Conservation (phyloP, 1,139 yeast genomes). For the Debaryomyces subglobosus region DNA sequence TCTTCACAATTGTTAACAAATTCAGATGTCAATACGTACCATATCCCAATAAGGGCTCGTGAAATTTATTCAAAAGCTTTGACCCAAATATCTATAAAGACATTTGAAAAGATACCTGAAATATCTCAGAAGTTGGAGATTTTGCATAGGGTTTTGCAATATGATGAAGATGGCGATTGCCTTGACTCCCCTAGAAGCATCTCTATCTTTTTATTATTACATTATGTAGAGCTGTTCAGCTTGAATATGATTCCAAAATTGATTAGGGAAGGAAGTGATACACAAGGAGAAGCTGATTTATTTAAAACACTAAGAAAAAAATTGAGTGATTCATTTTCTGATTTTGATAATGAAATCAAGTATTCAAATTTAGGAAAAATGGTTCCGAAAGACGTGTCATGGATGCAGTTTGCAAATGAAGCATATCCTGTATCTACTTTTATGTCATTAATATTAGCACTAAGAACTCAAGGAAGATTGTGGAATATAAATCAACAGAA, state of each 20-base stretch:
- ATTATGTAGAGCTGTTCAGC: conserved; percentile 30
- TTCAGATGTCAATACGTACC: conserved; percentile 40
- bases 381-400: conserved; percentile 12
- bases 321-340: conserved; percentile 1
- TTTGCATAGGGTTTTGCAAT: conserved; percentile 58
- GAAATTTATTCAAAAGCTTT: conserved; percentile 32
- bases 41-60: conserved; percentile 42
- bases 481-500: conserved; percentile 43
- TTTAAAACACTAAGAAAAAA: conserved; percentile 7
- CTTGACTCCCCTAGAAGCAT: conserved; percentile 48
- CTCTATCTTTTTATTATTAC: conserved; percentile 51
- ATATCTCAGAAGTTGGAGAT: conserved; percentile 49
- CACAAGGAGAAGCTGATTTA: neutral
- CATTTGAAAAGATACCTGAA: conserved; percentile 36
- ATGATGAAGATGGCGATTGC: conserved; percentile 41
- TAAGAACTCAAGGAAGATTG: conserved; percentile 51
- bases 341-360: conserved; percentile 13
- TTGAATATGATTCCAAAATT: conserved; percentile 5
- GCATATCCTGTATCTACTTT: conserved; percentile 31
- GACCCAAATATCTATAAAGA: conserved; percentile 31
- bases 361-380: conserved; percentile 20
- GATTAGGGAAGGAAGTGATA: neutral
- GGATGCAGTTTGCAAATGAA: conserved; percentile 13
- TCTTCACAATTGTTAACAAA: conserved; percentile 40
- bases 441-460: conserved; percentile 47